These are phyloP conservation scores for Sugiyamaella mastotermitis DNA, from an alignment of 805 yeast genomes.

Conservation along the genomic window DNA sequence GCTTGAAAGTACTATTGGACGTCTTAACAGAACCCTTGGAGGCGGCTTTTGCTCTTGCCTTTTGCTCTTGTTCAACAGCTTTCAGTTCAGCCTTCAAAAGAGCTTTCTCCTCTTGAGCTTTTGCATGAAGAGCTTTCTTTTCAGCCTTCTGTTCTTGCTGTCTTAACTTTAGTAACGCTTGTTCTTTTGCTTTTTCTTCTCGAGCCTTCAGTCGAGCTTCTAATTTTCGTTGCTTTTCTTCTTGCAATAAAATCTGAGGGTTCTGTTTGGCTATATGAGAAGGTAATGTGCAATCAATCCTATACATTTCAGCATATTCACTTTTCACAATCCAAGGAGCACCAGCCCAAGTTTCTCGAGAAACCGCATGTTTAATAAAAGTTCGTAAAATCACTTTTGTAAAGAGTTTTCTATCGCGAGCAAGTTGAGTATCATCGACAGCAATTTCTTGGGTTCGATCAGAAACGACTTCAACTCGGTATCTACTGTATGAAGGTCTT, in stretches of 20 bases:
- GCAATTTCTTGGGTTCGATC: constrained; percentile 50
- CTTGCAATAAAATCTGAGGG: constrained; percentile 1
- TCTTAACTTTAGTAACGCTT: constrained; percentile 8
- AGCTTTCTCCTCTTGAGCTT: no score
- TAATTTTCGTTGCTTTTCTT: constrained; percentile 1
- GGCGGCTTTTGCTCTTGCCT: background rate
- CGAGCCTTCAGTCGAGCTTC: constrained; percentile 5
- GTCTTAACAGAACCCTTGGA: background rate
- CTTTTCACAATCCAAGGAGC: constrained; percentile 94
- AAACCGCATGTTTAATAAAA: constrained; percentile 71
- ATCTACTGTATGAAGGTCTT: constrained; percentile 55
- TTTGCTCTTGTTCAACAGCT: background rate
- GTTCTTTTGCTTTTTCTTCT: constrained; percentile 4
- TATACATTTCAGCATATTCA: constrained; percentile 62
- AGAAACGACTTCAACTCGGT: constrained; percentile 57
- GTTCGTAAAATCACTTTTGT: constrained; percentile 88
- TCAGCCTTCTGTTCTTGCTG: constrained; percentile 8
- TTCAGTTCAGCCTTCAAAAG: no score
- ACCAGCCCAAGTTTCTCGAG: constrained; percentile 76
- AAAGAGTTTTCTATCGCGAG: constrained; percentile 79
- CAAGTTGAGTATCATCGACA: constrained; percentile 65
- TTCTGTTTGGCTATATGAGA: constrained; percentile 2
- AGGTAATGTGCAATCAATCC: constrained; percentile 36
- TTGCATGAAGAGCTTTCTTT: constrained; percentile 10
- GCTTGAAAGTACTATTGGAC: background rate